phyloP scores from a whole-genome alignment of 2,329 filamentous ascomycete genomes.

The Cephalotrichum gorgonifer region DNA sequence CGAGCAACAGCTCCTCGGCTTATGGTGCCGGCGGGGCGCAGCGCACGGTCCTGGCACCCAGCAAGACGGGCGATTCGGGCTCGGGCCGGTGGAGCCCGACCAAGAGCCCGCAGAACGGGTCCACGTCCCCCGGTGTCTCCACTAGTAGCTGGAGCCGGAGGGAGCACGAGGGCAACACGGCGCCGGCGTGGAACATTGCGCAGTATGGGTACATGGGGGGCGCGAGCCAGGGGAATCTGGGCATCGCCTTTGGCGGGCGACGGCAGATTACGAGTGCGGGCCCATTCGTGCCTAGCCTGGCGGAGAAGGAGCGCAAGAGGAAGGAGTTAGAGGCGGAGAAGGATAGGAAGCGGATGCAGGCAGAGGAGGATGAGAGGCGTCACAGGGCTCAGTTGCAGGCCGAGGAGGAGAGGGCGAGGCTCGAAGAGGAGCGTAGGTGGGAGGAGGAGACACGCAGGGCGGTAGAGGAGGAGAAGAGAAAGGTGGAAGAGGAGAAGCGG shows the following conservation, averaged over 20 bases:
- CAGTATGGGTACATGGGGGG: constrained; percentile 99
- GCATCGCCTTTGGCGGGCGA: constrained; percentile 82
- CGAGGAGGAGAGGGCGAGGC: constrained; percentile 51
- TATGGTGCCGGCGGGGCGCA: constrained; percentile 23
- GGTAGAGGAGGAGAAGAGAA: constrained; percentile 49
- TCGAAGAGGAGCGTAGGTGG: constrained; percentile 57
- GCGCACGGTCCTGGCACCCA: constrained; percentile 28
- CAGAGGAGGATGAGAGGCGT: constrained; percentile 40
- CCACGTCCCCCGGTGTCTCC: constrained; percentile 35
- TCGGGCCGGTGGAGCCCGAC: constrained; percentile 51
- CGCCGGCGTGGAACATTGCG: constrained; percentile 94
- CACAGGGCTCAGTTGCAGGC: constrained; percentile 35
- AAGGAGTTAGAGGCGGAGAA: constrained; percentile 48
- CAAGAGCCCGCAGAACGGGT: constrained; percentile 34
- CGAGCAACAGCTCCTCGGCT: constrained; percentile 47
- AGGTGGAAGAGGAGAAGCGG: constrained; percentile 57
- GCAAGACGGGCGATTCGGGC: constrained; percentile 41
- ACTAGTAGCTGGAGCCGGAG: constrained; percentile 88
- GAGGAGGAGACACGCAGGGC: constrained; percentile 52
- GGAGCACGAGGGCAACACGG: constrained; percentile 67
- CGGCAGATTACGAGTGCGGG: constrained; percentile 83
- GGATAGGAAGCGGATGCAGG: constrained; percentile 44
- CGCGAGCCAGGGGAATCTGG: constrained; percentile 89
- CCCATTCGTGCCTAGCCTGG: constrained; percentile 68
- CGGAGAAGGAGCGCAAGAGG: constrained; percentile 68